These are phyloP conservation scores for Salix brachista DNA, from an alignment of 345 rosid genomes.

Conservation along the genomic window DNA sequence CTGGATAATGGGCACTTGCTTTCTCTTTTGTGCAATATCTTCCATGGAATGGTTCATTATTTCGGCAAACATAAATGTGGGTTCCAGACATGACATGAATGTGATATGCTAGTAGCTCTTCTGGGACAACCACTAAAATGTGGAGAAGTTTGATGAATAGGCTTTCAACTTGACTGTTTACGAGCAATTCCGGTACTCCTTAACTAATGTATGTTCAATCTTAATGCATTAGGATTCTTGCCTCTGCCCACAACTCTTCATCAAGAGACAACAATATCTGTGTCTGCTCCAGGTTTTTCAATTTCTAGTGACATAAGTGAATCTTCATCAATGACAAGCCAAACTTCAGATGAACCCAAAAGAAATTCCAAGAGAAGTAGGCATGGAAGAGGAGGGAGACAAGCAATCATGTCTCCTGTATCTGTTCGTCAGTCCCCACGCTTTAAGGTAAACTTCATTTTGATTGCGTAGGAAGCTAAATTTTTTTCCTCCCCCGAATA, in stretches of 20 bases:
- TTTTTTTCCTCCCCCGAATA: not conserved
- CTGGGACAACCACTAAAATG: not conserved
- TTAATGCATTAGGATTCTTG: slow-evolving; percentile 38
- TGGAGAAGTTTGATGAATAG: not conserved
- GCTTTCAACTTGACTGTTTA: slow-evolving; percentile 5
- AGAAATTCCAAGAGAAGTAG: slow-evolving; percentile 29
- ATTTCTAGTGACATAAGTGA: slow-evolving; percentile 51
- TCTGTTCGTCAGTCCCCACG: slow-evolving; percentile 63
- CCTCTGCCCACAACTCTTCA: slow-evolving; percentile 34
- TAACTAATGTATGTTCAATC: slow-evolving; percentile 8
- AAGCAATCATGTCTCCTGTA: slow-evolving; percentile 42
- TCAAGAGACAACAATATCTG: slow-evolving; percentile 53
- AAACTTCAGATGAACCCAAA: slow-evolving; percentile 17
- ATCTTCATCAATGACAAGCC: slow-evolving; percentile 41
- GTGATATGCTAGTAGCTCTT: not conserved
- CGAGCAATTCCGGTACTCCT: slow-evolving; percentile 10
- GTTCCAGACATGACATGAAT: not conserved
- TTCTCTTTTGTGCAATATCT: slow-evolving; percentile 1
- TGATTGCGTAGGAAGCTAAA: not conserved
- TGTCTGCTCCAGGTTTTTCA: slow-evolving; percentile 64
- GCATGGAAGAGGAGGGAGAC: slow-evolving; percentile 27
- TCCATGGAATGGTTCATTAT: not conserved
- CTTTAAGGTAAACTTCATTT: slow-evolving; percentile 39
- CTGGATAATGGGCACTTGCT: not conserved
- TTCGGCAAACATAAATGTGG: not conserved